Evolutionary conservation across 345 rosid genomes (phyloP).

Genomic region (Gossypium ekmanianum): DNA sequence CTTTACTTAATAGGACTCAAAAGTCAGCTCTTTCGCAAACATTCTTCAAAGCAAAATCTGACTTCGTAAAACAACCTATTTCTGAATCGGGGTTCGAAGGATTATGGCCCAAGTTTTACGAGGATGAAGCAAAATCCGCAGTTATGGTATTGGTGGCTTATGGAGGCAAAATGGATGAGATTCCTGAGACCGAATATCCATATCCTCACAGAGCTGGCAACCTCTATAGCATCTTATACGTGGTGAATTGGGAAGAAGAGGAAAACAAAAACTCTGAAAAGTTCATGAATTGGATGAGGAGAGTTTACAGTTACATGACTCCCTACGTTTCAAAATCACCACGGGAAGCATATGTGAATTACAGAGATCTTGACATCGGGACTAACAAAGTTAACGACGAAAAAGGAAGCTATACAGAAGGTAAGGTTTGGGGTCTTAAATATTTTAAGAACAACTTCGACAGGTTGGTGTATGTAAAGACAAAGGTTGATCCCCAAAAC

Average conservation of each 20-base stretch:
- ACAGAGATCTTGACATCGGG: neutral
- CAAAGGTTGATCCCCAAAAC: neutral
- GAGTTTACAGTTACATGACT: conserved; percentile 47
- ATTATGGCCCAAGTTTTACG: conserved; percentile 42
- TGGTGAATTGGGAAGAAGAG: conserved; percentile 40
- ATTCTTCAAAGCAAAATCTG: conserved; percentile 55
- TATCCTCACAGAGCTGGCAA: conserved; percentile 63
- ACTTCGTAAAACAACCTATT: conserved; percentile 47
- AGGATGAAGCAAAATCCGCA: conserved; percentile 28
- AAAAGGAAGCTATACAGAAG: neutral
- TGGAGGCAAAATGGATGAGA: conserved; percentile 55
- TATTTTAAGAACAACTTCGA: neutral
- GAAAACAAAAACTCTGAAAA: conserved; percentile 24
- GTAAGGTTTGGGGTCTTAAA: neutral
- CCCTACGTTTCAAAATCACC: conserved; percentile 65
- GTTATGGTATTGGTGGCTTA: conserved; percentile 43
- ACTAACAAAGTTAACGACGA: neutral
- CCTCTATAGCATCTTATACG: conserved; percentile 48
- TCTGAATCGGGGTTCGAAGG: conserved; percentile 20
- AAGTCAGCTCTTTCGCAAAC: neutral
- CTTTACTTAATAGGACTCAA: neutral
- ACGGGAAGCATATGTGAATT: conserved; percentile 39
- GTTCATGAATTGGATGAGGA: conserved; percentile 26
- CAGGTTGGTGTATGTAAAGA: neutral
- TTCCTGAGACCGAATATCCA: conserved; percentile 34